Evolutionary conservation across 805 yeast genomes (phyloP).

Genomic region (Wickerhamomyces rabaulensis): DNA sequence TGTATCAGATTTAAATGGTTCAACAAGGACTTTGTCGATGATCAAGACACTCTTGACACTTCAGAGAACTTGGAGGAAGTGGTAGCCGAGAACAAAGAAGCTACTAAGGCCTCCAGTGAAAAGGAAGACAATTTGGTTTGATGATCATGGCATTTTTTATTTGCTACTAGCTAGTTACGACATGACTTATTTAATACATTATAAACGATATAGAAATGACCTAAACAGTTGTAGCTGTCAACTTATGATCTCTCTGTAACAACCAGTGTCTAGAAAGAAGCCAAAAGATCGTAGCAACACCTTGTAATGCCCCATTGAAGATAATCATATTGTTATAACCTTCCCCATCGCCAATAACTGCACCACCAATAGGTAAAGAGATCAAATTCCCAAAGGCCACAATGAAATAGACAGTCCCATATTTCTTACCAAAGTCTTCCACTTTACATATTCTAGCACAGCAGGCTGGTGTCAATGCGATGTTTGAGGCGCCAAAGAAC

Average conservation of each 20-base stretch:
- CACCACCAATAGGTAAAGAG: conserved; percentile 46
- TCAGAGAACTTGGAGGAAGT: conserved; percentile 1
- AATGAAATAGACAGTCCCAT: conserved; percentile 56
- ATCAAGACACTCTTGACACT: conserved; percentile 5
- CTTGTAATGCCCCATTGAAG: conserved; percentile 25
- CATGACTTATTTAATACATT: too few relatives aligned
- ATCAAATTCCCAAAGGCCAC: conserved; percentile 43
- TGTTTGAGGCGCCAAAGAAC: conserved; percentile 53
- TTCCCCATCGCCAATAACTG: conserved; percentile 33
- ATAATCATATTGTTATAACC: conserved; percentile 39
- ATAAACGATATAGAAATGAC: too few relatives aligned
- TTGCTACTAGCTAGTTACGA: too few relatives aligned
- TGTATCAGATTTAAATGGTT: conserved; percentile 31
- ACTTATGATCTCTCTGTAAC: background rate
- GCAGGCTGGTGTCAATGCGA: conserved; percentile 65
- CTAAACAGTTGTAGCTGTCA: background rate
- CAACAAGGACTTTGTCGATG: conserved; percentile 10
- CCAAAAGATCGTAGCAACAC: conserved; percentile 10
- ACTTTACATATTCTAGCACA: conserved; percentile 62
- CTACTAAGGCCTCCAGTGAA: background rate
- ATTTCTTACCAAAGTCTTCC: conserved; percentile 60
- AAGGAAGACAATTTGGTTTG: background rate
- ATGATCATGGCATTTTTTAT: too few relatives aligned
- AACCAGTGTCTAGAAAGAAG: conserved; percentile 7
- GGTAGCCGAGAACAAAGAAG: background rate